phyloP scores from a whole-genome alignment of 2,329 filamentous ascomycete species.

The Emmonsiellopsis sp. region DNA sequence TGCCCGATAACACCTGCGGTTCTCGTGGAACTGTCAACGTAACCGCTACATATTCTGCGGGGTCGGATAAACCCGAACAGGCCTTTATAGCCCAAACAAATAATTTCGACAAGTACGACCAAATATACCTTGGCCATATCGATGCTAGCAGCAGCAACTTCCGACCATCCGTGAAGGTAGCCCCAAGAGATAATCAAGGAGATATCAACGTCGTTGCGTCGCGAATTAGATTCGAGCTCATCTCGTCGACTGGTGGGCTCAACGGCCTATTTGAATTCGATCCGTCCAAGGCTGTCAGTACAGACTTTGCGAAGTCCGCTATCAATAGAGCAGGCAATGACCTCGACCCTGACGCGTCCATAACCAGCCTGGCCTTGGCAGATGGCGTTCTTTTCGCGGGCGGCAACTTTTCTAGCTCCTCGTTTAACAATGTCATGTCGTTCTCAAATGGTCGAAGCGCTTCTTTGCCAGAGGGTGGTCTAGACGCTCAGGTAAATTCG shows the following conservation, averaged over 20 bases:
- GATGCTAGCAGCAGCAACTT: slow-evolving; percentile 66
- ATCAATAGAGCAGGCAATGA: slow-evolving; percentile 67
- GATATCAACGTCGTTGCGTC: slow-evolving; percentile 79
- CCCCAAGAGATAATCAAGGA: slow-evolving; percentile 52
- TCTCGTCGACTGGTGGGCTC: slow-evolving; percentile 60
- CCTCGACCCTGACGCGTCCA: slow-evolving; percentile 56
- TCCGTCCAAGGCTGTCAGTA: slow-evolving; percentile 52
- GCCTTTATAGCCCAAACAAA: slow-evolving; percentile 79
- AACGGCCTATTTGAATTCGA: slow-evolving; percentile 90
- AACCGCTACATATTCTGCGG: slow-evolving; percentile 56
- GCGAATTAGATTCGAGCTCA: slow-evolving; percentile 62
- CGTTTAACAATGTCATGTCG: slow-evolving; percentile 66
- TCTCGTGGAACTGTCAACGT: slow-evolving; percentile 74
- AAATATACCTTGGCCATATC: slow-evolving; percentile 76
- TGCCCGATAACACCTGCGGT: slow-evolving; percentile 65
- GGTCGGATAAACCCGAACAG: slow-evolving; percentile 42
- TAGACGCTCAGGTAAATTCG: slow-evolving; percentile 68
- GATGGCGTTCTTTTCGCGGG: slow-evolving; percentile 63
- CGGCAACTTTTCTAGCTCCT: slow-evolving; percentile 68
- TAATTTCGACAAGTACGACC: slow-evolving; percentile 92
- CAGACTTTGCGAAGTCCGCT: slow-evolving; percentile 59
- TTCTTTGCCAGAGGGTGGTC: slow-evolving; percentile 57
- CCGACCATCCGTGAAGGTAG: slow-evolving; percentile 69
- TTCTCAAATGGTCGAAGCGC: slow-evolving; percentile 56
- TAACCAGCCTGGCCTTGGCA: slow-evolving; percentile 58